Base-by-base conservation (phyloP, 228 moss, liverwort and hornwort species). In the Sphagnum fallax region DNA sequence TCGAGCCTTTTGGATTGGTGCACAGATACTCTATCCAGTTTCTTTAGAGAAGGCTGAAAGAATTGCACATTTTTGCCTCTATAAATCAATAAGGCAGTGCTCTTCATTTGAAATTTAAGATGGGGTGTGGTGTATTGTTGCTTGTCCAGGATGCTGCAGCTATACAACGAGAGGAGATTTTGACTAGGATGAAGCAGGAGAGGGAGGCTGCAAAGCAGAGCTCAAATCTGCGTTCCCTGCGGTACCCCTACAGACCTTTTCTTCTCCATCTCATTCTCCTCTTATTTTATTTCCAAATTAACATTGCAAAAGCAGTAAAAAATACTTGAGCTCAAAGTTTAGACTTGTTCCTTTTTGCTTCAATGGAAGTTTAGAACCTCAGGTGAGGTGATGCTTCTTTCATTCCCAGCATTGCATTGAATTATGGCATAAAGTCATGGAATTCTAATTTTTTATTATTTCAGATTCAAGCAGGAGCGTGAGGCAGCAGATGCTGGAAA, bases 391-490 rank as follows among this genome's bases (percentile, higher is more conserved):
- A 32, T 32, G 32, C 32, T 32, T 32, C 32, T 32, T 32, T 32
- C 32, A 32, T 32, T 32, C 32, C 32, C 32, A 32, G 32, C 32
- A 32, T 32, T 32, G 32, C 32, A 32, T 1, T 32, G 32, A 32
- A 32, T 32, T 32, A 32, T 32, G 32, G 32, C 32, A 2, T 32
- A 32, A 32, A 32, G 32, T 32, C 32, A 32, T 32, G 32, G 32
- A 32, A 32, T 32, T 32, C 32, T 32, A 32, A 32, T 32, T 32
- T 32, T 32, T 32, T 2, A 32, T 32, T 32, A 32, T 32, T 32
- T 32, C 61, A 85, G 81, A 62, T 87, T 79, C 68, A 93, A 98
- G 82, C 84, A 79, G 67, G 93, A 92, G 69, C 88, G 91, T 48
- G 98, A 98, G 70, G 76, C 73, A 59, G 78, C 81, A 50, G 85